phyloP scores from a whole-genome alignment of 2,329 filamentous ascomycete genomes.

The Fusarium brachygibbosum region DNA sequence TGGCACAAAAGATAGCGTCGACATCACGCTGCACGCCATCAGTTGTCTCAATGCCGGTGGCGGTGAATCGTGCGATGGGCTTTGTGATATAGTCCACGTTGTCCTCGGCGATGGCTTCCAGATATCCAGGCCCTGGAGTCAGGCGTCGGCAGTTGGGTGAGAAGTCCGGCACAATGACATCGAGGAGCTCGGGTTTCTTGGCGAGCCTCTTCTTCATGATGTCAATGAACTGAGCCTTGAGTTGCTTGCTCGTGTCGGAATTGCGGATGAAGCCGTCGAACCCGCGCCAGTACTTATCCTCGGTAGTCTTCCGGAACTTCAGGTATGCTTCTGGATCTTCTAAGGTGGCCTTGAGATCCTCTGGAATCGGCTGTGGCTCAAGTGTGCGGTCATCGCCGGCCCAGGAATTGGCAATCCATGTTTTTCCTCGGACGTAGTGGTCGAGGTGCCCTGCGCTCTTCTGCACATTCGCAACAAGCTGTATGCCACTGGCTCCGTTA shows the following conservation, averaged over 20 bases:
- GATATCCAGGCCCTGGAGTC: conserved; percentile 75
- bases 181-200: background rate
- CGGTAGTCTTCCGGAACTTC: background rate
- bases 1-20: background rate
- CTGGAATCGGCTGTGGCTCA: background rate
- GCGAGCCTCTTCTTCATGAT: conserved; percentile 1
- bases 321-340: conserved; percentile 1
- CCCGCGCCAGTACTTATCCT: conserved; percentile 3
- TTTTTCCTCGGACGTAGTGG: conserved; percentile 3
- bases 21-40: conserved; percentile 1
- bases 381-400: background rate
- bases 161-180: conserved; percentile 64
- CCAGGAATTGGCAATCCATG: conserved; percentile 4
- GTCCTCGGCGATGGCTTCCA: conserved; percentile 71
- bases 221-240: conserved; percentile 1
- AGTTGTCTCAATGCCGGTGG: background rate
- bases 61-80: background rate
- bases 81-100: conserved; percentile 69
- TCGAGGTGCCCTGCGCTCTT: background rate
- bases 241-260: background rate
- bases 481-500: conserved; percentile 11
- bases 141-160: conserved; percentile 72
- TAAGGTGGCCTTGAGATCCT: background rate
- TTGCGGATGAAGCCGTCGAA: conserved; percentile 1
- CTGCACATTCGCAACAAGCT: conserved; percentile 1